Evolutionary conservation across 2,329 filamentous ascomycete genomes (phyloP).

Genomic region (Chrysoporthe cubensis): DNA sequence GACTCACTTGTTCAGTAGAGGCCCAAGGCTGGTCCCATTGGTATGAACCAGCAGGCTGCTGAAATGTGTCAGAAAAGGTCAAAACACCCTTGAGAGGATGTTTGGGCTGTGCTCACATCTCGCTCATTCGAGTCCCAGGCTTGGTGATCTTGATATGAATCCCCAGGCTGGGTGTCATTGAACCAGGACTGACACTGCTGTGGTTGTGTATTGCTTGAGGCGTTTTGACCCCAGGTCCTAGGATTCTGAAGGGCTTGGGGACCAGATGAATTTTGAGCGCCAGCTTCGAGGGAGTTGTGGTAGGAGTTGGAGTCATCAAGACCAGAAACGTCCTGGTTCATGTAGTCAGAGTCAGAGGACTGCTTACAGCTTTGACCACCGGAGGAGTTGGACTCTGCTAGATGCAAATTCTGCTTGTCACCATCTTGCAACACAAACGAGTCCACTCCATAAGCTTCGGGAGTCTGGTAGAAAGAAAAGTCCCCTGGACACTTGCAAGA

Average conservation of each 20-base stretch:
- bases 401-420: constrained; percentile 10
- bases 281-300: neutral
- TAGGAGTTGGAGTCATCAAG: neutral
- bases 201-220: neutral
- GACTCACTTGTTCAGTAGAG: neutral
- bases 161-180: neutral
- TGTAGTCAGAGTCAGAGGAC: too few relatives aligned
- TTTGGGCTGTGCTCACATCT: neutral
- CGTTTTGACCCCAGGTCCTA: neutral
- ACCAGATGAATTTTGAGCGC: neutral
- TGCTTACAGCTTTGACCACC: too few relatives aligned
- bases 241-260: neutral
- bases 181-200: neutral
- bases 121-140: too few relatives aligned
- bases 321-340: neutral
- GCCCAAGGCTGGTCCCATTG: neutral
- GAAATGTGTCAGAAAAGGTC: too few relatives aligned
- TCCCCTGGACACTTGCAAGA: constrained; percentile 41
- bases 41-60: too few relatives aligned
- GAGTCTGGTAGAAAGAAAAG: constrained; percentile 38
- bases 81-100: too few relatives aligned
- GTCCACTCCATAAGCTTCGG: constrained; percentile 17
- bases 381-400: neutral
- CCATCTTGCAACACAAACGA: neutral
- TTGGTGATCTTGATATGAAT: neutral